Base-by-base conservation (phyloP, 2,329 filamentous ascomycete genomes). In the Scorias spongiosa region DNA sequence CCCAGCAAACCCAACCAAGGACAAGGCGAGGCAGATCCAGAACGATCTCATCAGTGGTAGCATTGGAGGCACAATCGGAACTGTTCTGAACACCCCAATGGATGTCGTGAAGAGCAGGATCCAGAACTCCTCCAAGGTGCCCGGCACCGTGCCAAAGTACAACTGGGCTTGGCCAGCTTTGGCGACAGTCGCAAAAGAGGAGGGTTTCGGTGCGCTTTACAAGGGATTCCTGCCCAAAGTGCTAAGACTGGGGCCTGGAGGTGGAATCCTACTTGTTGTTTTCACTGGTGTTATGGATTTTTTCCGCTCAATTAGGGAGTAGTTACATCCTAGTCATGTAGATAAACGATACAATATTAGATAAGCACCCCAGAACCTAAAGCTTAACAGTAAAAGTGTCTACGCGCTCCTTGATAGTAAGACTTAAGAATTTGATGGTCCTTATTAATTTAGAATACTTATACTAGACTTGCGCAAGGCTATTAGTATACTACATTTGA, bases 181-280 rank as follows among this genome's bases (percentile, higher is more conserved):
- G 42, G 80, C 75, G 45, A 91, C 84, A 7, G 85, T 98, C 48
- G 80, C 86, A 66, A 85, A 78, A 67, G 91, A 98, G 68, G 91
- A 98, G 66, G 91, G 91, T 5, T 89, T 94, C 61, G 67, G 66
- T 40, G 91, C 91, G 34, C 71, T 98, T 47, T 98, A 98, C 75
- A 98, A 96, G 75, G 91, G 91, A 12, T 98, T 98, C 74, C 60
- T 91, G 49, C 91, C 91, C 54, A 98, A 98, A 76, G 91, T 95
- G 30, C 71, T 93, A 50, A 71, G 84, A 66, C 62, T 82, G 51
- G 78, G 81, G 48, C 82, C 82, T 26, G 81, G 76, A 55, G 76
- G 76, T 60, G 76, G 76, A 68, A 79, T 93, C 55, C 69, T 93
- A 46, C 72, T 93, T 37, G 85, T 89, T 44, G 84, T 91, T 41